Evolutionary conservation across 2,329 filamentous ascomycete species (phyloP).

Genomic region (Penicillium sp.): DNA sequence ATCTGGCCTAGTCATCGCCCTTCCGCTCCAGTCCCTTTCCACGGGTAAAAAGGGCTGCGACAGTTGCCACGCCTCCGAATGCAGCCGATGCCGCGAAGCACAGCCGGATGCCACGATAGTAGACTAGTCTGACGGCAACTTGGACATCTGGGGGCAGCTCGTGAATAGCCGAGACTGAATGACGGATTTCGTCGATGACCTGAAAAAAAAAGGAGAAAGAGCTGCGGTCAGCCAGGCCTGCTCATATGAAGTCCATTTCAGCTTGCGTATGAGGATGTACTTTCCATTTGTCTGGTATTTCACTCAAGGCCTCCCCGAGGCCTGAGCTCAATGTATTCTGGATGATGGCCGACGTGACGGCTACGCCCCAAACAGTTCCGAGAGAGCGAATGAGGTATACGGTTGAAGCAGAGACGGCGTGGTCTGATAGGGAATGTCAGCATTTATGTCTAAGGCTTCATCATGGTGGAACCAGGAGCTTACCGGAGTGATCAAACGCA

Average conservation of each 20-base stretch:
- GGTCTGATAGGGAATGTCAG: conserved; percentile 47
- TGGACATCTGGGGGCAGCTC: conserved; percentile 59
- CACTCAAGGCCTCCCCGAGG: conserved; percentile 57
- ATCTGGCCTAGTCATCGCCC: not conserved
- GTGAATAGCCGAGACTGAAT: conserved; percentile 60
- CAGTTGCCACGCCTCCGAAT: conserved; percentile 53
- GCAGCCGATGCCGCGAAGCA: conserved; percentile 59
- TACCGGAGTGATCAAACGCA: conserved; percentile 63
- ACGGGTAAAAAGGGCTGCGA: conserved; percentile 51
- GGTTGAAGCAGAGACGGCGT: conserved; percentile 64
- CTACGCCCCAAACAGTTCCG: conserved; percentile 66
- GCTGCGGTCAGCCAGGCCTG: conserved; percentile 28
- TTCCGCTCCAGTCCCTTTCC: conserved; percentile 36
- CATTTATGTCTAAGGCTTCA: too few relatives aligned
- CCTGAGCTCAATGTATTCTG: conserved; percentile 62
- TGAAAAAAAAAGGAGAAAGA: conserved; percentile 33
- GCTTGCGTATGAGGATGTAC: conserved; percentile 46
- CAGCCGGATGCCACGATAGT: conserved; percentile 61
- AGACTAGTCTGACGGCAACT: conserved; percentile 58
- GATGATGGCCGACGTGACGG: conserved; percentile 62
- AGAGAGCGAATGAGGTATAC: conserved; percentile 66
- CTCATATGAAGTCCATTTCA: not conserved
- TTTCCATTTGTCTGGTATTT: conserved; percentile 60
- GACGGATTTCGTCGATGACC: conserved; percentile 64
- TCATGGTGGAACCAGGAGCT: conserved; percentile 13